phyloP scores from a whole-genome alignment of 2,329 filamentous ascomycete genomes.

The Neobulgaria alba region DNA sequence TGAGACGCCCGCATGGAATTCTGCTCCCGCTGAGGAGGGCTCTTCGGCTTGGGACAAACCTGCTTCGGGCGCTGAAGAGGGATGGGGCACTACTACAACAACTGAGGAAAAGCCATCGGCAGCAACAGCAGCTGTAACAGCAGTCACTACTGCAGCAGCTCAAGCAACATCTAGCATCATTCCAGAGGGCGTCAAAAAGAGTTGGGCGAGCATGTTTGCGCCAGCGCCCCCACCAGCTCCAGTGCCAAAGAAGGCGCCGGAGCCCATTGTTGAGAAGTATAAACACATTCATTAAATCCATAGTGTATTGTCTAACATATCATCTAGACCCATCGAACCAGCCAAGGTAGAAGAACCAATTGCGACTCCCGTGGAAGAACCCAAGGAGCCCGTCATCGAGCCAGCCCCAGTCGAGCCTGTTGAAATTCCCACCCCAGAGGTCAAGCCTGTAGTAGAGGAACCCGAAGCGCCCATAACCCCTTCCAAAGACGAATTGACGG shows the following conservation, averaged over 20 bases:
- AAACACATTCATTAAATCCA: too few species aligned
- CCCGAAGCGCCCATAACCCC: slow-evolving; percentile 51
- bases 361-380: slow-evolving; percentile 36
- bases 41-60: slow-evolving; percentile 28
- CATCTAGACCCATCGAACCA: slow-evolving; percentile 22
- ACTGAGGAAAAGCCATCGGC: slow-evolving; percentile 24
- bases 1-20: slow-evolving; percentile 56
- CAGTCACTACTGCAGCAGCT: slow-evolving; percentile 32
- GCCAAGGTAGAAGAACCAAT: slow-evolving; percentile 34
- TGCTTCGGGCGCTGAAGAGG: slow-evolving; percentile 13
- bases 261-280: slow-evolving; percentile 28
- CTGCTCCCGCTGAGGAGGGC: slow-evolving; percentile 34
- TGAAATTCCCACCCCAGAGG: slow-evolving; percentile 1
- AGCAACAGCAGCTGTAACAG: slow-evolving; percentile 30
- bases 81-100: slow-evolving; percentile 25
- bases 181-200: slow-evolving; percentile 41
- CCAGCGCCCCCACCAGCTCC: slow-evolving; percentile 45
- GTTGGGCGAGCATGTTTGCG: slow-evolving; percentile 70
- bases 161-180: slow-evolving; percentile 30
- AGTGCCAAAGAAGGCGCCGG: slow-evolving; percentile 41
- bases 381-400: slow-evolving; percentile 27
- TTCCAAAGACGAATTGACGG: slow-evolving; percentile 75
- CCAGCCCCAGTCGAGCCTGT: slow-evolving; percentile 32
- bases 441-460: slow-evolving; percentile 19
- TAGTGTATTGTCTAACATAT: slow-evolving; percentile 15